These are phyloP conservation scores for Clarireedia hainanense DNA, from an alignment of 2,329 filamentous ascomycete species.

Conservation along the genomic window DNA sequence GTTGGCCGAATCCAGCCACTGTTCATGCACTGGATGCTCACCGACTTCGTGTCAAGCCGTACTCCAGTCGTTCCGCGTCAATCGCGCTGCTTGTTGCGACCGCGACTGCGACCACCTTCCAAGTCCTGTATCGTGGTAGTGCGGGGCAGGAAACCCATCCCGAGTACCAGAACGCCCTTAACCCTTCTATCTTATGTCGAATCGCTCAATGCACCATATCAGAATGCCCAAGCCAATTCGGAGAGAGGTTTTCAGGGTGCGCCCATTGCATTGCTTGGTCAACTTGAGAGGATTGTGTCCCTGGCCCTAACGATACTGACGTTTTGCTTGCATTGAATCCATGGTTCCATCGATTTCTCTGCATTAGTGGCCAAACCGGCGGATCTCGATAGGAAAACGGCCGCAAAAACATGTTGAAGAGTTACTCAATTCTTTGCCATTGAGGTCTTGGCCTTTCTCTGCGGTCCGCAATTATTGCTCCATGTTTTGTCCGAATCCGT, in stretches of 20 bases:
- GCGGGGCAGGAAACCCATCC: constrained; percentile 22
- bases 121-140: constrained; percentile 21
- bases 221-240: constrained; percentile 7
- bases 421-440: constrained; percentile 2
- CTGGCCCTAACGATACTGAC: constrained; percentile 23
- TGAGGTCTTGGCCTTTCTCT: constrained; percentile 5
- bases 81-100: constrained; percentile 19
- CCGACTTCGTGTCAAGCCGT: constrained; percentile 32
- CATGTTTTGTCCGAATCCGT: constrained; percentile 6
- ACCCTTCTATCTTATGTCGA: constrained; percentile 6
- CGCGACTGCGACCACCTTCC: neutral
- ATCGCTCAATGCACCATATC: constrained; percentile 17
- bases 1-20: constrained; percentile 25
- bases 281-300: constrained; percentile 19
- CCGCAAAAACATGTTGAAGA: constrained; percentile 8
- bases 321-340: constrained; percentile 20
- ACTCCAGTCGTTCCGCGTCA: constrained; percentile 30
- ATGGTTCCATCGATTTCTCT: constrained; percentile 17
- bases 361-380: constrained; percentile 28
- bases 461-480: constrained; percentile 3
- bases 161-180: constrained; percentile 5
- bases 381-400: constrained; percentile 20
- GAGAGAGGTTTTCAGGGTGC: neutral
- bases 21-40: constrained; percentile 30
- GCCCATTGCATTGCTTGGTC: constrained; percentile 11